Evolutionary conservation across 108 stramenopile species (phyloP).

Genomic region (Cyclotella baltica): DNA sequence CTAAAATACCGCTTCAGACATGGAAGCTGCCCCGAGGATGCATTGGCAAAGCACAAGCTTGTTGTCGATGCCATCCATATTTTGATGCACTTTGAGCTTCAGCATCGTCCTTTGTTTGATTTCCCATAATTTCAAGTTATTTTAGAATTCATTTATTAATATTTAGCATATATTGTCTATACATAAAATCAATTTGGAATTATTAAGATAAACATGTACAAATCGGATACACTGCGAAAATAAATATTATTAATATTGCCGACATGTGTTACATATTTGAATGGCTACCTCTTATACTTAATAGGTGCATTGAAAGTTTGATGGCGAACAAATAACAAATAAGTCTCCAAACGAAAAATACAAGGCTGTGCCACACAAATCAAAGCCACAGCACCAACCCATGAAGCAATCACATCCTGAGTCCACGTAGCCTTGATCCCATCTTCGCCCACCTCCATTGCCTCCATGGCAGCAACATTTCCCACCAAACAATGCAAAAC

Average conservation of each 20-base stretch:
- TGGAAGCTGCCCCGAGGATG: background rate
- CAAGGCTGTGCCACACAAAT: slow-evolving; percentile 76
- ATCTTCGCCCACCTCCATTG: slow-evolving; percentile 59
- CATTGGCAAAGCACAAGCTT: slow-evolving; percentile 5
- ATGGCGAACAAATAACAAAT: no score
- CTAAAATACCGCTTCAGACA: background rate
- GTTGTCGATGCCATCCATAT: slow-evolving; percentile 1
- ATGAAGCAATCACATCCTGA: slow-evolving; percentile 63
- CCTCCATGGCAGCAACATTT: slow-evolving; percentile 62
- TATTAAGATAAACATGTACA: no score
- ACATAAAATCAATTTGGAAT: no score
- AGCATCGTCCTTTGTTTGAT: slow-evolving; percentile 6
- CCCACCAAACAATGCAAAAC: slow-evolving; percentile 84
- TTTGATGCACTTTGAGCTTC: slow-evolving; percentile 4
- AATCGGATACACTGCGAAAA: no score
- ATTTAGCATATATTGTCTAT: background rate
- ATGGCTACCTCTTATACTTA: no score
- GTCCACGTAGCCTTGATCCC: slow-evolving; percentile 59
- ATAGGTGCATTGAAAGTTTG: no score
- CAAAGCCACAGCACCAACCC: slow-evolving; percentile 63
- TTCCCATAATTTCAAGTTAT: background rate
- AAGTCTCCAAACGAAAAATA: no score
- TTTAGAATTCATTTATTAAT: background rate
- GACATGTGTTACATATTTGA: no score
- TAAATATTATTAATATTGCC: no score